These are phyloP conservation scores for Trifolium subterraneum DNA, from an alignment of 306 rosid species.

Conservation along the genomic window DNA sequence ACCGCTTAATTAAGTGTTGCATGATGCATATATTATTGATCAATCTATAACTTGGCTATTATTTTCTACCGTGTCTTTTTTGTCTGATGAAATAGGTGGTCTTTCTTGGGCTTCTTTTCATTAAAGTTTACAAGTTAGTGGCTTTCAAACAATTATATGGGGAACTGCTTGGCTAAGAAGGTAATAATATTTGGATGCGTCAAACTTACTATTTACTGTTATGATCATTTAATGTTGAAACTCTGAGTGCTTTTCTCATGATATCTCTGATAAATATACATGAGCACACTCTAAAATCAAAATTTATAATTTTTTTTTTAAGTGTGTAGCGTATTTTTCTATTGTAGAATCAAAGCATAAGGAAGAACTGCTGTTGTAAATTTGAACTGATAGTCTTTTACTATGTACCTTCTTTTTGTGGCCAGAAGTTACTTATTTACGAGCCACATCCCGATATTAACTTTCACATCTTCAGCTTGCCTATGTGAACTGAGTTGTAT, in stretches of 20 bases:
- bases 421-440: conserved; percentile 2
- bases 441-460: background rate
- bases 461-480: conserved; percentile 13
- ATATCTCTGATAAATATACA: background rate
- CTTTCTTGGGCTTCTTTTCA: conserved; percentile 44
- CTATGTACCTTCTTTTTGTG: background rate
- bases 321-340: conserved; percentile 5
- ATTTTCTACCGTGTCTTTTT: conserved; percentile 14
- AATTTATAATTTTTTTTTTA: background rate
- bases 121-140: conserved; percentile 42
- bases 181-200: conserved; percentile 46
- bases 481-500: conserved; percentile 13
- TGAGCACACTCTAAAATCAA: background rate
- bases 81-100: conserved; percentile 32
- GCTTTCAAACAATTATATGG: conserved; percentile 61
- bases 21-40: background rate
- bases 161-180: conserved; percentile 75
- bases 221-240: conserved; percentile 16
- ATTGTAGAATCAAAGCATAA: conserved; percentile 10
- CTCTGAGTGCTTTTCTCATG: background rate
- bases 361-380: conserved; percentile 21
- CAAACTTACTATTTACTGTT: conserved; percentile 24
- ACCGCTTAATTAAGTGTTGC: conserved; percentile 3
- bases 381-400: conserved; percentile 23
- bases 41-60: conserved; percentile 27